Evolutionary conservation across 2,329 filamentous ascomycete species (phyloP).

Genomic region (Fusarium albosuccineum): DNA sequence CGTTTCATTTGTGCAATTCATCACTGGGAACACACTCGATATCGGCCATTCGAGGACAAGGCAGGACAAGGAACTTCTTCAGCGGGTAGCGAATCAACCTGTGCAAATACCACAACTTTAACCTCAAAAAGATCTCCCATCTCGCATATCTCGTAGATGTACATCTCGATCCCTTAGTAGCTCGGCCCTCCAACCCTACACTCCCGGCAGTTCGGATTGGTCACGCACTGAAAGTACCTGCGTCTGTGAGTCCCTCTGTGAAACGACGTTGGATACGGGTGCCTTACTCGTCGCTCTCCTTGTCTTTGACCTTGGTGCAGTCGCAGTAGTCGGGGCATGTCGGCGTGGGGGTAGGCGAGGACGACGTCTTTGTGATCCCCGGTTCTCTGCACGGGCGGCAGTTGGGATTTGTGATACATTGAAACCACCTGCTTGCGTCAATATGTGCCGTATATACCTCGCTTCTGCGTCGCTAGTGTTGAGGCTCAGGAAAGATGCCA

Average conservation of each 20-base stretch:
- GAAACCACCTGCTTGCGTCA: conserved; percentile 41
- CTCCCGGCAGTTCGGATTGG: conserved; percentile 47
- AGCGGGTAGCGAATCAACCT: conserved; percentile 10
- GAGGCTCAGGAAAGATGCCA: not conserved
- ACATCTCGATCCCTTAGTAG: not conserved
- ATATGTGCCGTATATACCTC: conserved; percentile 4
- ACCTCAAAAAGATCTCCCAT: not conserved
- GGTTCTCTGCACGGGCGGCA: conserved; percentile 45
- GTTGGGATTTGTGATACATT: conserved; percentile 45
- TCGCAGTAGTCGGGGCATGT: conserved; percentile 38
- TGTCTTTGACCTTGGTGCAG: conserved; percentile 42
- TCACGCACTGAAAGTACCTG: conserved; percentile 54
- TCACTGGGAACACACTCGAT: conserved; percentile 1
- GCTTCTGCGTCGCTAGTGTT: not conserved
- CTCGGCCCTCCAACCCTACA: conserved; percentile 19
- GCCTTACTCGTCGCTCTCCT: conserved; percentile 48
- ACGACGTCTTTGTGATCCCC: conserved; percentile 20
- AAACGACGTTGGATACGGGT: fast-evolving
- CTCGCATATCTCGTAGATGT: not conserved
- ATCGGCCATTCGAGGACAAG: conserved; percentile 2
- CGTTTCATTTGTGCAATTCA: conserved; percentile 12
- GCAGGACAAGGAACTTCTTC: conserved; percentile 2
- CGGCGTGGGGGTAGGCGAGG: not conserved
- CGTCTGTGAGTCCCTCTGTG: not conserved
- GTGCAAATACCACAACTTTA: conserved; percentile 25